These are phyloP conservation scores for Aspergillus spinulosporus DNA, from an alignment of 2,329 filamentous ascomycete genomes.

Conservation along the genomic window DNA sequence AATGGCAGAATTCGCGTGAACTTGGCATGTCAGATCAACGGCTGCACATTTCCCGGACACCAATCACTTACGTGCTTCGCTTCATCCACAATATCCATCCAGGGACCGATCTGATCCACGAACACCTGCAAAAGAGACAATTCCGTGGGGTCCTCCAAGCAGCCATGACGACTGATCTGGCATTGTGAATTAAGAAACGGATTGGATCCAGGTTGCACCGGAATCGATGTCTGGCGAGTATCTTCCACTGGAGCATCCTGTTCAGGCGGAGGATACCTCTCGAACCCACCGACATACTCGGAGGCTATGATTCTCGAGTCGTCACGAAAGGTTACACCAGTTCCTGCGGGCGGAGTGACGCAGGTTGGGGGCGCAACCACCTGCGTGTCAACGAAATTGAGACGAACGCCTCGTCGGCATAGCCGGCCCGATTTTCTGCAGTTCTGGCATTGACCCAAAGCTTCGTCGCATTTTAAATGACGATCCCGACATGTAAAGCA, in stretches of 20 bases:
- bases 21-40: constrained; percentile 33
- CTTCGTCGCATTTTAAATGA: constrained; percentile 90
- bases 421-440: constrained; percentile 83
- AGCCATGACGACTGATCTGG: constrained; percentile 55
- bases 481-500: constrained; percentile 87
- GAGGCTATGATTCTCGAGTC: constrained; percentile 88
- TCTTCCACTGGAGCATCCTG: constrained; percentile 35
- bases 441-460: constrained; percentile 66
- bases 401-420: constrained; percentile 80
- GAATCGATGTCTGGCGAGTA: constrained; percentile 29
- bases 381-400: constrained; percentile 89
- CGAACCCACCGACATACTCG: constrained; percentile 78
- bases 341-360: constrained; percentile 63
- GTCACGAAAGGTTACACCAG: constrained; percentile 77
- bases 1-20: constrained; percentile 84
- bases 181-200: constrained; percentile 38
- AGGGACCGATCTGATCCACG: constrained; percentile 82
- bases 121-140: constrained; percentile 90
- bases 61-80: constrained; percentile 65
- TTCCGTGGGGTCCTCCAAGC: constrained; percentile 73
- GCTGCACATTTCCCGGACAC: background rate
- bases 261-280: constrained; percentile 65
- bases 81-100: constrained; percentile 91
- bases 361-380: constrained; percentile 65
- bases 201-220: constrained; percentile 33